These are phyloP conservation scores for Globisporangium sylvaticum DNA, from an alignment of 352 stramenopile genomes.

Conservation along the genomic window DNA sequence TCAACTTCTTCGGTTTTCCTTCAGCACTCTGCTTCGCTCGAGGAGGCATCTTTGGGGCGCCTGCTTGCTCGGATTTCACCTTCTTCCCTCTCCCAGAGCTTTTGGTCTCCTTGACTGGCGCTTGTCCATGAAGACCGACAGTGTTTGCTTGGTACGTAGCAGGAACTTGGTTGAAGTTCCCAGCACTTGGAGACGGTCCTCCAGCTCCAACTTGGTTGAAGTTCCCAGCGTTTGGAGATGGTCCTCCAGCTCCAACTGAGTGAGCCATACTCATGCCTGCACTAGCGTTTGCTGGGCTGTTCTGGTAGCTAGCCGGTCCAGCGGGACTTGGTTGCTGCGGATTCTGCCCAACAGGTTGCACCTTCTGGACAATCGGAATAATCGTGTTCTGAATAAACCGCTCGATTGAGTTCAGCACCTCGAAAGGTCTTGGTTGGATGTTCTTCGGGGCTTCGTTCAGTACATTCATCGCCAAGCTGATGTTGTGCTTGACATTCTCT, in stretches of 20 bases:
- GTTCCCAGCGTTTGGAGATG: not conserved
- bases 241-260: not conserved
- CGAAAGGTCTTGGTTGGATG: slow-evolving; percentile 51
- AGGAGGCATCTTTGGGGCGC: slow-evolving; percentile 12
- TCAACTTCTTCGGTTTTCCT: slow-evolving; percentile 11
- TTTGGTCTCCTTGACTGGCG: not conserved
- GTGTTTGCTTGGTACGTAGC: not conserved
- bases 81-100: slow-evolving; percentile 14
- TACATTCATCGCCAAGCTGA: slow-evolving; percentile 63
- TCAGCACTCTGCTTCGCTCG: slow-evolving; percentile 8
- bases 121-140: not conserved
- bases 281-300: slow-evolving; percentile 1
- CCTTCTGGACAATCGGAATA: slow-evolving; percentile 69
- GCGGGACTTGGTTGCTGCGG: slow-evolving; percentile 10
- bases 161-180: not conserved
- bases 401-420: slow-evolving; percentile 78
- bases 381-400: slow-evolving; percentile 78
- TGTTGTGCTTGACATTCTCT: slow-evolving; percentile 81
- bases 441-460: slow-evolving; percentile 43
- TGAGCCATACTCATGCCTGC: not conserved
- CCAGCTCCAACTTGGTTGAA: not conserved
- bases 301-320: not conserved
- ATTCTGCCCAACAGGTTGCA: slow-evolving; percentile 23
- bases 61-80: slow-evolving; percentile 3
- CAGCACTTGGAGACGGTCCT: not conserved